Evolutionary conservation across 2,329 filamentous ascomycete species (phyloP), one percentile per base, ranked within the genome.

Genomic region (Grosmannia penicillata): DNA sequence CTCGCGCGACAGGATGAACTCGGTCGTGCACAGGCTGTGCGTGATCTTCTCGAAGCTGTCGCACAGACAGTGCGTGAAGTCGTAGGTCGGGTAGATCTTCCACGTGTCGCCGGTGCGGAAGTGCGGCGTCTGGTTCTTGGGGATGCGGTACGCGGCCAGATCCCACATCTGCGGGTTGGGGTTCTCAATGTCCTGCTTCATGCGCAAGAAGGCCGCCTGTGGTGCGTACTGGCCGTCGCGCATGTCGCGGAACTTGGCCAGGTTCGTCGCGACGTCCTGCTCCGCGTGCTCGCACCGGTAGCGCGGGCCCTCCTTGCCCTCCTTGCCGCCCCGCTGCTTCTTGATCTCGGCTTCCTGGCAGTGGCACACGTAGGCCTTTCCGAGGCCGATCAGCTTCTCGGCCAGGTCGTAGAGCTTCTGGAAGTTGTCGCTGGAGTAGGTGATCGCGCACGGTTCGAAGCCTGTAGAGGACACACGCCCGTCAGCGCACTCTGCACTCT

Each of bases 1-100:
- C 33, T 82, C 78, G 42, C 89, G 68, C 17, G 82, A 81, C 37
- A 83, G 74, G 47, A 87, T 76, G 51, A 96, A 48, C 56, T 96
- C 91, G 2, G 82, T 89, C 0, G 91, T 96, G 56, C 89, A 96
- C 17, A 96, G 66, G 13, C 81, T 89, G 62, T 95, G 89, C 0
- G 87, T 87, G 51, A 96, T 93, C 15, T 73, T 72, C 58, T 96
- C 91, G 46, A 95, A 84, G 49, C 82, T 87, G 67, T 96, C 91
- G 50, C 83, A 89, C 19, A 95, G 66, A 56, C 83, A 93, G 62
- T 93, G 84, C 0, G 81, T 82, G 55, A 93, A 93, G 56, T 94
- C 87, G 53, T 95, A 95, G 0, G 89, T 93, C 0, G 91, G 91
- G 56, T 94, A 95, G 45, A 95, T 93, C 57, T 77, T 80, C 86